Percentiles rank a stretch among this genome's conserved stretches.
These are phyloP conservation scores for Agaricales sp. DNA, from an alignment of 1,284 basidiomycete genomes.

Conservation along the genomic window DNA sequence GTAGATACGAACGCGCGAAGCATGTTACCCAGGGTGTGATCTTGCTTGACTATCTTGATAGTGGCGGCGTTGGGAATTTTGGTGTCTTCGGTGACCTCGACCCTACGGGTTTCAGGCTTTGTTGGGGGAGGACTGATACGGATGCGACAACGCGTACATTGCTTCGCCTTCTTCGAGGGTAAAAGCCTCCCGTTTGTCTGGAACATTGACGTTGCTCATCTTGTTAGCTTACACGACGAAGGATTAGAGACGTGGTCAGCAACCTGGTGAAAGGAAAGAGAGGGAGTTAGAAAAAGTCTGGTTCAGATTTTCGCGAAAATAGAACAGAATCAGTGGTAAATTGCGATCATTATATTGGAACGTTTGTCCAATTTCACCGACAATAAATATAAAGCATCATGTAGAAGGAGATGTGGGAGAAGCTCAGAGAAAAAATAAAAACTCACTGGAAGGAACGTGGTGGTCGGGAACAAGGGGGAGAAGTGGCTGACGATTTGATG, in stretches of 20 bases:
- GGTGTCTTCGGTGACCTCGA: conserved; percentile 90
- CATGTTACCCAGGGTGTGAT: conserved; percentile 96
- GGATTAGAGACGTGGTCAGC: too few relatives aligned
- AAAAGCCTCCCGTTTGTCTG: conserved; percentile 85
- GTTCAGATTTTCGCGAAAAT: too few relatives aligned
- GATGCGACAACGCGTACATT: conserved; percentile 47
- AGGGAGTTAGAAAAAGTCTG: not conserved
- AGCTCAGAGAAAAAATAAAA: conserved; percentile 4
- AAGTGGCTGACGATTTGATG: too few relatives aligned
- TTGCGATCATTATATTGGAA: conserved; percentile 19
- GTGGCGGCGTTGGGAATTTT: conserved; percentile 97
- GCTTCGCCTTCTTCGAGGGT: conserved; percentile 91
- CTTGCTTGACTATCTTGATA: conserved; percentile 90
- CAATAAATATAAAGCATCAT: conserved; percentile 53
- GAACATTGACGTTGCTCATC: conserved; percentile 70
- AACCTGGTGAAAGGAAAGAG: conserved; percentile 3
- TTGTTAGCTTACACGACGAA: too few relatives aligned
- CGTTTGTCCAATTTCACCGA: conserved; percentile 51
- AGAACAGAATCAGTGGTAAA: too few relatives aligned
- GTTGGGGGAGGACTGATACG: conserved; percentile 4
- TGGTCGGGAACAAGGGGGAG: too few relatives aligned
- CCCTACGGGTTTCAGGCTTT: too few relatives aligned
- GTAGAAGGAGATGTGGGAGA: too few relatives aligned
- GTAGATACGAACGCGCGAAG: conserved; percentile 69
- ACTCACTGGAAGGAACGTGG: not conserved